Percentiles rank a stretch among this genome's conserved stretches.
phyloP scores from a whole-genome alignment of 192 early-diverging fungal genomes.

The Entomortierella lignicola region DNA sequence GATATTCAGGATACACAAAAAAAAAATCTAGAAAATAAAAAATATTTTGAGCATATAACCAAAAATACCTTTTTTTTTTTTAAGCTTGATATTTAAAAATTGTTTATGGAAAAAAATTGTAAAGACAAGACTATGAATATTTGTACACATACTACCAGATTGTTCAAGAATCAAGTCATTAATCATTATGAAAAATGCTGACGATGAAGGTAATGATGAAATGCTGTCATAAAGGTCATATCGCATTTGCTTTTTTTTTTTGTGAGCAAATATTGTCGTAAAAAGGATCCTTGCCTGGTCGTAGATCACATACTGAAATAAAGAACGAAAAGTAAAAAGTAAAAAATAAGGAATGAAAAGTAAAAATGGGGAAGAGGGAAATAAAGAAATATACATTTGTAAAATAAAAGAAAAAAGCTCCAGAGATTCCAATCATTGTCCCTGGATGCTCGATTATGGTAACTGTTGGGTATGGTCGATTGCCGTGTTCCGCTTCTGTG shows the following conservation, averaged over 20 bases:
- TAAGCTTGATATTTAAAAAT: background rate
- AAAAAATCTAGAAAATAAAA: background rate
- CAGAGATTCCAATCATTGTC: no score
- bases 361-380: no score
- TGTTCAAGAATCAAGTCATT: background rate
- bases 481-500: no score
- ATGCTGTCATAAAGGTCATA: constrained; percentile 11
- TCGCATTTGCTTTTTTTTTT: background rate
- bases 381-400: background rate
- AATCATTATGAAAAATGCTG: background rate
- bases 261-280: constrained; percentile 4
- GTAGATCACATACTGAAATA: background rate
- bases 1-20: no score
- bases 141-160: background rate
- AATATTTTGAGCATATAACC: no score
- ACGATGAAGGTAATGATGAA: constrained; percentile 4
- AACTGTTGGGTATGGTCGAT: no score
- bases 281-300: constrained; percentile 5
- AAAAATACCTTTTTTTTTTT: no score
- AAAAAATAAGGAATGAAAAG: constrained; percentile 6
- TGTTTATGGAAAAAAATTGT: background rate
- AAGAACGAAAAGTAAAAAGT: background rate
- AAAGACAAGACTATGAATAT: constrained; percentile 1
- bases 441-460: no score
- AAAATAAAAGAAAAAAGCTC: no score